Evolutionary conservation across 2,329 filamentous ascomycete species (phyloP), one percentile per base, ranked within the genome.

Genomic region (Apiospora kogelbergensis): DNA sequence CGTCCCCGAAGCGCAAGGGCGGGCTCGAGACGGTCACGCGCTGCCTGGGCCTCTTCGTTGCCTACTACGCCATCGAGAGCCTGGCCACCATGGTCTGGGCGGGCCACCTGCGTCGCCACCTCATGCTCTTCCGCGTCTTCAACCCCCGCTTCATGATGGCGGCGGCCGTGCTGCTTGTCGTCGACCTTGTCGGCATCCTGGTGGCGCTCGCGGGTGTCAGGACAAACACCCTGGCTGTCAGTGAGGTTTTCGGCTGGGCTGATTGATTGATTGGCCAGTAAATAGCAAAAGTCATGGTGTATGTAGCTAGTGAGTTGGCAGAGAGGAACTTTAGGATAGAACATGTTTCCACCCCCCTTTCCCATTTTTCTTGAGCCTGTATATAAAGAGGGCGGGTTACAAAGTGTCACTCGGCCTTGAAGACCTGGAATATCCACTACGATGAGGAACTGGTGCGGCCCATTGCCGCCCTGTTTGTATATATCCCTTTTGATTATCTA

Each of bases 71-170:
- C 6, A 91, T 93, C 10, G 88, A 98, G 77, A 91, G 91, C 37
- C 81, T 97, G 26, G 93, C 94, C 0, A 97, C 95, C 5, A 97
- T 96, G 74, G 89, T 92, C 79, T 98, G 95, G 91, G 93, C 95
- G 0, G 95, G 93, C 1, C 91, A 94, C 82, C 82, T 99, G 76
- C 86, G 96, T 67, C 87, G 96, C 66, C 96, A 99, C 83, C 85
- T 99, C 72, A 99, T 99, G 96, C 86, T 99, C 40, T 99, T 96
- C 81, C 88, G 96, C 53, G 94, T 99, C 57, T 99, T 99, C 77
- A 91, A 88, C 81, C 96, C 96, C 63, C 84, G 95, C 37, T 99
- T 95, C 82, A 93, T 99, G 91, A 87, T 93, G 78, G 94, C 91
- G 0, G 91, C 90, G 0, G 81, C 87, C 3, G 86, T 92, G 65